Evolutionary conservation across 495 filamentous ascomycete genomes (phyloP).

Genomic region (Cairneyella variabilis): DNA sequence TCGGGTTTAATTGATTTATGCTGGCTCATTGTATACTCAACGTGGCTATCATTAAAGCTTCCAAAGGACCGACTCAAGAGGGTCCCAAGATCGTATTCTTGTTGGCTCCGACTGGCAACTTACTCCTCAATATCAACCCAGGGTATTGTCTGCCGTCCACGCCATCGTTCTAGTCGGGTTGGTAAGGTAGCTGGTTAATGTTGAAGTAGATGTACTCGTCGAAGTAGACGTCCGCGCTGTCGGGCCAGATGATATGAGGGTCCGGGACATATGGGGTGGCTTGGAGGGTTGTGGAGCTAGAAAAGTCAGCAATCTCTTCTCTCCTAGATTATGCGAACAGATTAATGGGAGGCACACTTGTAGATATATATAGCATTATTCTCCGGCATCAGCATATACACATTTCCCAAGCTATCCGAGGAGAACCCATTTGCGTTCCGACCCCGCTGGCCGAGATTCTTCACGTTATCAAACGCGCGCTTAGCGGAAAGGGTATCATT

Average conservation of each 20-base stretch:
- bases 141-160: constrained; percentile 21
- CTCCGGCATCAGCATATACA: constrained; percentile 39
- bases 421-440: constrained; percentile 37
- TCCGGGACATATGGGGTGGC: constrained; percentile 33
- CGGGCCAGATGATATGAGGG: constrained; percentile 39
- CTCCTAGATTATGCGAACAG: background rate
- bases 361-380: constrained; percentile 38
- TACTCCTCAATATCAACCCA: constrained; percentile 16
- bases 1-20: no score
- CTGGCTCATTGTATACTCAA: no score
- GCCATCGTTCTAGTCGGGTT: constrained; percentile 20
- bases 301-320: background rate
- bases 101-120: constrained; percentile 18
- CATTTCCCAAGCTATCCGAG: constrained; percentile 31
- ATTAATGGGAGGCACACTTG: constrained; percentile 22
- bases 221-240: constrained; percentile 31
- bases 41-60: no score
- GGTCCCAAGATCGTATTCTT: constrained; percentile 19
- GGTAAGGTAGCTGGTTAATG: constrained; percentile 38
- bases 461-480: constrained; percentile 33
- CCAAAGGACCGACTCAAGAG: no score
- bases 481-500: constrained; percentile 31
- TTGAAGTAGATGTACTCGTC: constrained; percentile 42
- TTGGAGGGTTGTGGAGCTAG: constrained; percentile 27
- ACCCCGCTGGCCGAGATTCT: constrained; percentile 33